phyloP scores from a whole-genome alignment of 2,329 filamentous ascomycete species.

The Fusarium siculi region DNA sequence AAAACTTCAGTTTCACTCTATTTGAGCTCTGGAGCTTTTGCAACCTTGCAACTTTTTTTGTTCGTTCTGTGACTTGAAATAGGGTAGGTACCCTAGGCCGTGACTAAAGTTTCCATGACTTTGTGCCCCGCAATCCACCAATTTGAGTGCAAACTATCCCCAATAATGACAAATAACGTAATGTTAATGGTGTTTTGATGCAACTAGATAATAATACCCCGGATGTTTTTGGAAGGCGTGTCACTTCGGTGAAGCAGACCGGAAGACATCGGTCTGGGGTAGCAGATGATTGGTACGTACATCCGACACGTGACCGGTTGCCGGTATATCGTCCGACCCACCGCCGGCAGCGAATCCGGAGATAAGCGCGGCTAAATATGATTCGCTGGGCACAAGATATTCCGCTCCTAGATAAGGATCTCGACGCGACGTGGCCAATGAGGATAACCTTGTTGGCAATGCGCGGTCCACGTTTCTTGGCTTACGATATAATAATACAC shows the following conservation, averaged over 20 bases:
- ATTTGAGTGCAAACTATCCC: background rate
- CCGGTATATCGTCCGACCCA: slow-evolving; percentile 23
- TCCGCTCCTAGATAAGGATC: slow-evolving; percentile 22
- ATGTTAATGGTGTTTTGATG: slow-evolving; percentile 10
- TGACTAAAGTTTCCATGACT: slow-evolving; percentile 19
- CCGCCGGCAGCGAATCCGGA: slow-evolving; percentile 20
- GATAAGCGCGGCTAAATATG: rapidly evolving
- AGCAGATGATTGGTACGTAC: background rate
- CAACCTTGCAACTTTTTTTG: background rate
- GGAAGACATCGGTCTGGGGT: slow-evolving; percentile 28
- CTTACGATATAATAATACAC: slow-evolving; percentile 16
- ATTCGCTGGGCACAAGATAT: slow-evolving; percentile 25
- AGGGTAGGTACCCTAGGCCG: slow-evolving; percentile 3
- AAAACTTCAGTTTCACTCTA: background rate
- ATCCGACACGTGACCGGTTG: slow-evolving; percentile 33
- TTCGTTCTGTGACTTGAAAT: background rate
- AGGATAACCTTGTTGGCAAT: slow-evolving; percentile 22
- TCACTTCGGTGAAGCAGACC: slow-evolving; percentile 11
- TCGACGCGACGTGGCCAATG: slow-evolving; percentile 14
- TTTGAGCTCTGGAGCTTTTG: background rate
- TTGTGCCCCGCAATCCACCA: background rate
- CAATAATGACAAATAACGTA: slow-evolving; percentile 13
- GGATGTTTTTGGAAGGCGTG: slow-evolving; percentile 32
- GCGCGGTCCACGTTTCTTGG: slow-evolving; percentile 2
- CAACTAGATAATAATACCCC: slow-evolving; percentile 18